Percentiles rank a stretch among this genome's conserved stretches.
Conservation (phyloP, 75 land plant species). For the Picea glauca region DNA sequence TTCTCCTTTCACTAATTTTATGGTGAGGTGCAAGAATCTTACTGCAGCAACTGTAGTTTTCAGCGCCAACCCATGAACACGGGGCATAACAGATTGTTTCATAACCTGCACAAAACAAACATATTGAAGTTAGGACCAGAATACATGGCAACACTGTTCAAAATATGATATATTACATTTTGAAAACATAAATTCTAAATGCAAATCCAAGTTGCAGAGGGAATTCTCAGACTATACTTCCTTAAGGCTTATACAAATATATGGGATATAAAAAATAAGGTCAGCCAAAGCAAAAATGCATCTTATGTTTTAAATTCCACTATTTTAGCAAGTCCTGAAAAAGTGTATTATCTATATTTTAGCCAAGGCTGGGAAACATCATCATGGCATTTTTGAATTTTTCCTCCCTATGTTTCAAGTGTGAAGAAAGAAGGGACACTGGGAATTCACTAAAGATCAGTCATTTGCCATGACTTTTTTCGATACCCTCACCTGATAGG, state of each 20-base stretch:
- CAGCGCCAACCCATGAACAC: slow-evolving; percentile 92
- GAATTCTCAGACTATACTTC: not conserved
- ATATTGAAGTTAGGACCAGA: not conserved
- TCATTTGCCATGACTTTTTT: not conserved
- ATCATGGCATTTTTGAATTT: not conserved
- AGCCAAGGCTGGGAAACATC: too few relatives aligned
- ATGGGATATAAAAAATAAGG: not conserved
- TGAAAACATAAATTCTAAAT: not conserved
- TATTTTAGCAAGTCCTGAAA: not conserved
- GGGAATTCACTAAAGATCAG: not conserved
- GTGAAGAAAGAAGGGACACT: not conserved
- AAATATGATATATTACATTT: not conserved
- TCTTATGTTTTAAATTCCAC: too few relatives aligned
- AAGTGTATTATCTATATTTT: not conserved
- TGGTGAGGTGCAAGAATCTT: slow-evolving; percentile 18
- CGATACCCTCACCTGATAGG: not conserved
- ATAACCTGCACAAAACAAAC: slow-evolving; percentile 53
- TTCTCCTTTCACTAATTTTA: not conserved
- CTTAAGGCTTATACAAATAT: too few relatives aligned
- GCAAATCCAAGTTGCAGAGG: not conserved
- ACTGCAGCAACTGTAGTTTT: slow-evolving; percentile 99
- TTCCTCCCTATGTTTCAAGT: not conserved
- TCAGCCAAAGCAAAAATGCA: not conserved
- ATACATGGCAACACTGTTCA: not conserved
- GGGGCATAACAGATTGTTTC: slow-evolving; percentile 91